Evolutionary conservation across 495 filamentous ascomycete species (phyloP), one percentile per base, ranked within the genome.

Genomic region (Penicillium pulvis): DNA sequence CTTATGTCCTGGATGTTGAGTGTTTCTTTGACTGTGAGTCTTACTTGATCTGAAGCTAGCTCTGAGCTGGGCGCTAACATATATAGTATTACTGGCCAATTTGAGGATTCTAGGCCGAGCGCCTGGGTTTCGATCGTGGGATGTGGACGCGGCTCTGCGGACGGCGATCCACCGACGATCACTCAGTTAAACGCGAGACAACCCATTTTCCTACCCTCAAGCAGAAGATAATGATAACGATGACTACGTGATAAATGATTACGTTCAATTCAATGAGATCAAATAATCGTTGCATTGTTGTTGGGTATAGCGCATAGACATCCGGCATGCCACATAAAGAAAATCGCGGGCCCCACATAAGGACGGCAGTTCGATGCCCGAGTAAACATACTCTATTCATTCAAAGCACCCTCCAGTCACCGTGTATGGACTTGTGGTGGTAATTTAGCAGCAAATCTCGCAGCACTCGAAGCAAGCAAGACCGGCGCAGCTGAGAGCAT

Each of bases 381-480:
- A 41, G 39, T 41, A 17, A 36, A 17, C 39, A 0, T 41, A 2
- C 2, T 41, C 39, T 41, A 14, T 16, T 41, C 16, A 41, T 41
- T 17, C 14, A 14, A 17, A 17, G 39, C 6, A 41, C 16, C 39
- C n/a, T 41, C 36, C 36, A 6, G 14, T n/a, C 39, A 3, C 39
- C 33, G 33, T 36, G 39, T 41, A 17, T 16, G 16, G 20, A 17
- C 17, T 17, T 14, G 14, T 41, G 9, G 33, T 36, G 35, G 45
- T 36, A 33, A 35, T 65, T 53, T 79, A 79, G 53, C 76, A 78
- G 73, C 76, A 79, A 36, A 70, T 70, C 60, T 79, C 75, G 42
- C 66, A 72, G 69, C 76, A 79, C 64, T 78, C 76, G 71, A 76
- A 77, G 62, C 74, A 75, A 36, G 66, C 64, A 52, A 77, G 55